These are phyloP conservation scores for Plasmodium gaboni DNA, from an alignment of 169 alveolate species.

Conservation along the genomic window DNA sequence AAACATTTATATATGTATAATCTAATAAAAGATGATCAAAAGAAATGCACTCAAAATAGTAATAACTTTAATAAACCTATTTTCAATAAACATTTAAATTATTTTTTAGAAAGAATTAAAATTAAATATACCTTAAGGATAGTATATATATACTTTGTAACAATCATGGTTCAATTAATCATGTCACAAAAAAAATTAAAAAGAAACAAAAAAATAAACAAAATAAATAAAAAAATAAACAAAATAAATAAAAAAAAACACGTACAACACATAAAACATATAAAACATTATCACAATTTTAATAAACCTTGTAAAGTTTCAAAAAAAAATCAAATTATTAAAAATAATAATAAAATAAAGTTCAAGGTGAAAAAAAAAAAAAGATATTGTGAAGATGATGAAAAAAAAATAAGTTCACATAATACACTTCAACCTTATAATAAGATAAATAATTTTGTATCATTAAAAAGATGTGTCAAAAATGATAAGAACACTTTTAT, in stretches of 20 bases:
- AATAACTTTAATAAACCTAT: neutral
- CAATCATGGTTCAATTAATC: conserved; percentile 26
- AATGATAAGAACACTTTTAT: neutral
- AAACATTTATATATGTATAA: neutral
- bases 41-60: neutral
- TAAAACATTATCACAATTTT: no score
- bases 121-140: conserved; percentile 47
- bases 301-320: neutral
- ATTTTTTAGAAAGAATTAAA: conserved; percentile 34
- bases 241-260: conserved; percentile 18
- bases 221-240: no score
- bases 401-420: neutral
- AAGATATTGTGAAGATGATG: neutral
- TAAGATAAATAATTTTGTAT: neutral
- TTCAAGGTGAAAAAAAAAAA: neutral
- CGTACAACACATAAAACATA: no score
- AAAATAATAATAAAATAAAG: neutral
- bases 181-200: conserved; percentile 55
- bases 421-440: no score
- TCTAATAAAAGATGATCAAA: neutral
- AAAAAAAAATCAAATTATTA: conserved; percentile 6
- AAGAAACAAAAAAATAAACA: conserved; percentile 26
- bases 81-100: conserved; percentile 3
- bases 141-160: conserved; percentile 45
- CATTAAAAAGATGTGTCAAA: no score